phyloP scores from a whole-genome alignment of 208 protist species.

The Phytomonas francai region DNA sequence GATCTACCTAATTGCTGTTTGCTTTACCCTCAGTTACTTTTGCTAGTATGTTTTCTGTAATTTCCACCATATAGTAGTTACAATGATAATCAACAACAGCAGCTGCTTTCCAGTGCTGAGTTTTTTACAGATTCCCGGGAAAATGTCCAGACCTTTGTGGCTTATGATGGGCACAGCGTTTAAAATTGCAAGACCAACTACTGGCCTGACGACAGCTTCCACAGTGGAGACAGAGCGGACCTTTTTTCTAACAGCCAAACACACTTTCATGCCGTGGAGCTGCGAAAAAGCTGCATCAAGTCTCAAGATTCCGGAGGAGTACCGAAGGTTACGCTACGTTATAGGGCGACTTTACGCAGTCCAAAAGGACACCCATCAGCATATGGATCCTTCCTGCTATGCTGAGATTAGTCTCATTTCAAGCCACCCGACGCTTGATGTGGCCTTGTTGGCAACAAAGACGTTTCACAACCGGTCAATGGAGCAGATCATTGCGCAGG shows the following conservation, averaged over 20 bases:
- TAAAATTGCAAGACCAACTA: slow-evolving; percentile 12
- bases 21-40: not conserved
- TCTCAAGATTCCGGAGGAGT: slow-evolving; percentile 75
- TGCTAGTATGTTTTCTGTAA: not conserved
- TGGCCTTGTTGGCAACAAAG: slow-evolving; percentile 34
- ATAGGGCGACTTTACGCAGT: slow-evolving; percentile 31
- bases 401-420: slow-evolving; percentile 32
- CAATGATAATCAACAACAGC: not conserved
- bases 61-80: not conserved
- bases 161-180: slow-evolving; percentile 83
- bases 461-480: not conserved
- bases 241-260: slow-evolving; percentile 70
- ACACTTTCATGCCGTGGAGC: slow-evolving; percentile 72
- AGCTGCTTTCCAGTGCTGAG: slow-evolving; percentile 58
- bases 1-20: not conserved
- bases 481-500: not conserved
- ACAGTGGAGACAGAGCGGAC: slow-evolving; percentile 3
- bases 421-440: slow-evolving; percentile 48
- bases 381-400: slow-evolving; percentile 15
- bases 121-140: slow-evolving; percentile 74
- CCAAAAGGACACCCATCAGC: slow-evolving; percentile 9
- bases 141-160: slow-evolving; percentile 73
- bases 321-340: slow-evolving; percentile 62
- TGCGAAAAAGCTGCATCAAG: slow-evolving; percentile 26
- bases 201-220: not conserved